Evolutionary conservation across 2,329 filamentous ascomycete species (phyloP).

Genomic region (Botryotinia convoluta): DNA sequence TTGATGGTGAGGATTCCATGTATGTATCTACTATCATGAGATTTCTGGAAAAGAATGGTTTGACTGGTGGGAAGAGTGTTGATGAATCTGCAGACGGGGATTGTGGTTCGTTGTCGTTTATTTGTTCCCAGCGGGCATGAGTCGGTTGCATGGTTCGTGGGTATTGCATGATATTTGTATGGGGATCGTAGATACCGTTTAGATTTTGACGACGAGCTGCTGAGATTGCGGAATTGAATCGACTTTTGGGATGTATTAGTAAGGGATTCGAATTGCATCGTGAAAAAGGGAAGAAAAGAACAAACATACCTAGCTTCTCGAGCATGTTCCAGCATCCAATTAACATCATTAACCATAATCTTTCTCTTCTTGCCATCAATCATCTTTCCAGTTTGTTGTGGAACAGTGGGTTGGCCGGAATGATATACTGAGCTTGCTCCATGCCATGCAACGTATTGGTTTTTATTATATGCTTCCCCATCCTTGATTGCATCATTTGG

Average conservation of each 20-base stretch:
- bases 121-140: slow-evolving; percentile 75
- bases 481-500: slow-evolving; percentile 76
- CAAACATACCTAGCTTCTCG: slow-evolving; percentile 75
- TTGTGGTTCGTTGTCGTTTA: slow-evolving; percentile 44
- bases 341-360: slow-evolving; percentile 85
- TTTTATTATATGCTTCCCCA: slow-evolving; percentile 95
- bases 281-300: neutral
- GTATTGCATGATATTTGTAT: slow-evolving; percentile 89
- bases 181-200: slow-evolving; percentile 82
- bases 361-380: slow-evolving; percentile 77
- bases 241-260: slow-evolving; percentile 48
- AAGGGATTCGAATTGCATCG: slow-evolving; percentile 18
- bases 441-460: slow-evolving; percentile 98
- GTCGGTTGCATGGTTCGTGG: slow-evolving; percentile 87
- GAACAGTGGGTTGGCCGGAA: slow-evolving; percentile 73
- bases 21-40: slow-evolving; percentile 61
- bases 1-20: slow-evolving; percentile 56
- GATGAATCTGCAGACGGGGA: slow-evolving; percentile 21
- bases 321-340: slow-evolving; percentile 96
- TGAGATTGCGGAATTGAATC: slow-evolving; percentile 76
- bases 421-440: slow-evolving; percentile 96
- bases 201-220: slow-evolving; percentile 63
- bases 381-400: slow-evolving; percentile 69
- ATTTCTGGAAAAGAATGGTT: slow-evolving; percentile 57
- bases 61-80: slow-evolving; percentile 52